These are phyloP conservation scores for Trichoderma sp. DNA, from an alignment of 2,329 filamentous ascomycete species.

Conservation along the genomic window DNA sequence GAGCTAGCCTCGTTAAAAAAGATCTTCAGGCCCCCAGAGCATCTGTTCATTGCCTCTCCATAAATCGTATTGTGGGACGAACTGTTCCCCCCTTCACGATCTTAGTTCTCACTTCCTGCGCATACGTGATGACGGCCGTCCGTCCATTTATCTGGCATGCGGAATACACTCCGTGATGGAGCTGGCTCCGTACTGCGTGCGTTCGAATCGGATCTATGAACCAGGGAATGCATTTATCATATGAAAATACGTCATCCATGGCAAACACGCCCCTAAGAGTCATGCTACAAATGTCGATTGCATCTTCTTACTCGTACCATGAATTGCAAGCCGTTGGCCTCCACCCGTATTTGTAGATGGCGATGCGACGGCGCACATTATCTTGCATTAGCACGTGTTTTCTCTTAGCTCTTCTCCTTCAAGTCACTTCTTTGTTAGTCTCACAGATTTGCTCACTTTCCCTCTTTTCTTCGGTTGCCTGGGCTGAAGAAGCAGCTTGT, in stretches of 20 bases:
- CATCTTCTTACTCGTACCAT: not conserved
- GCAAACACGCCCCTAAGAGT: not conserved
- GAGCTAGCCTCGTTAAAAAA: not conserved
- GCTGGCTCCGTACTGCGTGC: not conserved
- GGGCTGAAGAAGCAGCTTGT: not conserved
- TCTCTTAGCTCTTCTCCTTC: not conserved
- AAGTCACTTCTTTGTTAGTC: not conserved
- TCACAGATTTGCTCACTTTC: not conserved
- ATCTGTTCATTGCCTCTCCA: not conserved
- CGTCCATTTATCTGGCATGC: not conserved
- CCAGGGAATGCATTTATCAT: not conserved
- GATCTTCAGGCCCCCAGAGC: not conserved
- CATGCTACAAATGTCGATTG: not conserved
- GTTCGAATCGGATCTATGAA: not conserved
- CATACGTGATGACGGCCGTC: not conserved
- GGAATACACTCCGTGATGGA: not conserved
- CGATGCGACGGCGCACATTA: not conserved
- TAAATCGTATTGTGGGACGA: not conserved
- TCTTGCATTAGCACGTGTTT: not conserved
- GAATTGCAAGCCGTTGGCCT: not conserved
- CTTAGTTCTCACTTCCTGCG: not conserved
- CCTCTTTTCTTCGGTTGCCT: not conserved
- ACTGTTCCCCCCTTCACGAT: not conserved
- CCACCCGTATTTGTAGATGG: not conserved
- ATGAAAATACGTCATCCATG: not conserved